Conservation (phyloP, 2,329 filamentous ascomycete genomes). For the Colletotrichum euphorbiae region DNA sequence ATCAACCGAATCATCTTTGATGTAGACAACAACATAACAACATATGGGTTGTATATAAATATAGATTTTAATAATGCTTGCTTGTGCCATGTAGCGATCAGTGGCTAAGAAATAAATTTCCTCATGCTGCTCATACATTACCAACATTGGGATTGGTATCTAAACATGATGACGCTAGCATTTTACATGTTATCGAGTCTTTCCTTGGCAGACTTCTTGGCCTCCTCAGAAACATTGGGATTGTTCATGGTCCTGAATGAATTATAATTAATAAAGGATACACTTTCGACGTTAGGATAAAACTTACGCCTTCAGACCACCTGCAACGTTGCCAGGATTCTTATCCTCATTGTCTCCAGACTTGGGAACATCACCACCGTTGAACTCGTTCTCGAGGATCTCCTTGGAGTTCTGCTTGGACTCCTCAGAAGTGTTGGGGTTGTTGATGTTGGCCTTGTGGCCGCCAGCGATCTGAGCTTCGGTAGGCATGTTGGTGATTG, state of each 20-base stretch:
- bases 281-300: no score
- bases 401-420: slow-evolving; percentile 66
- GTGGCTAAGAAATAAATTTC: no score
- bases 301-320: slow-evolving; percentile 63
- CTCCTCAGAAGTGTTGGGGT: slow-evolving; percentile 66
- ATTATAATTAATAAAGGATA: neutral
- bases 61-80: no score
- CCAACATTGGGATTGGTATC: no score
- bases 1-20: no score
- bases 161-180: slow-evolving; percentile 6
- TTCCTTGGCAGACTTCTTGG: slow-evolving; percentile 66
- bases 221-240: slow-evolving; percentile 66
- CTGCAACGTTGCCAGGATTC: slow-evolving; percentile 65
- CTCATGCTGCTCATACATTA: no score
- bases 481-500: slow-evolving; percentile 56
- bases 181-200: slow-evolving; percentile 57
- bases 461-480: slow-evolving; percentile 65
- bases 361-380: slow-evolving; percentile 53
- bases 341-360: slow-evolving; percentile 54
- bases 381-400: slow-evolving; percentile 63
- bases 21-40: no score
- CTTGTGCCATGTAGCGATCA: neutral
- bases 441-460: slow-evolving; percentile 70
- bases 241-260: slow-evolving; percentile 61
- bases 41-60: no score